Base-by-base conservation (phyloP, 1,284 basidiomycete species). In the Leccinum variabile region DNA sequence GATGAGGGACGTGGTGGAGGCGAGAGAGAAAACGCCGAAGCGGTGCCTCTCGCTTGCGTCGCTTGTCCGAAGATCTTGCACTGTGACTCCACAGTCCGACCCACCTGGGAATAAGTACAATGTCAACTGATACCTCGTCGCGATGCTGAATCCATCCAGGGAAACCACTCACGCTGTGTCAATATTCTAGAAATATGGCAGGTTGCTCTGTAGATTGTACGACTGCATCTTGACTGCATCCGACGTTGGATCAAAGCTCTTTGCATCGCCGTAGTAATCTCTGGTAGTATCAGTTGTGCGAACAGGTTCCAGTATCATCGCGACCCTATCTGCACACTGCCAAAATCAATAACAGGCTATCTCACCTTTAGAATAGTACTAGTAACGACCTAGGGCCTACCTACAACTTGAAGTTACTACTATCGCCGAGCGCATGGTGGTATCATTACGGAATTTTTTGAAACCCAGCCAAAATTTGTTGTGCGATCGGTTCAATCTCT, bases 391-490 rank as follows among this genome's bases (percentile, higher is more conserved):
- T 0, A 16, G 14, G 6, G 37, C 14, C 37, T 37, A 37, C 13
- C 13, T 14, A 3, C 35, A 37, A 37, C 35, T 37, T 37, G 35
- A 37, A 37, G 35, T 37, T 28, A 28, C 25, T 37, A 37, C 37
- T 39, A 39, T 39, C 37, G 44, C 49, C 25, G 49, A 50, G 49
- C 49, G 25, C 46, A 50, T 50, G 46, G 46, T 50, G 18, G 22
- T 50, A 50, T 50, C 49, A 50, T 50, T 50, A 50, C 49, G 49
- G 25, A 50, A 77, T 67, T 18, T 72, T 77, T 74, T 76, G 53
- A 71, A 75, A 74, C 73, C 76, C 73, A 76, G 73, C 73, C 70
- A 62, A 73, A 71, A 66, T 70, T 76, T 75, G 63, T 63, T 50
- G 49, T 41, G 64, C 57, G 54, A 69, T 74, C 70, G 68, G 63